Percentiles rank a stretch among this genome's conserved stretches.
Evolutionary conservation across 2,329 filamentous ascomycete species (phyloP).

Genomic region (Xylaria sp.): DNA sequence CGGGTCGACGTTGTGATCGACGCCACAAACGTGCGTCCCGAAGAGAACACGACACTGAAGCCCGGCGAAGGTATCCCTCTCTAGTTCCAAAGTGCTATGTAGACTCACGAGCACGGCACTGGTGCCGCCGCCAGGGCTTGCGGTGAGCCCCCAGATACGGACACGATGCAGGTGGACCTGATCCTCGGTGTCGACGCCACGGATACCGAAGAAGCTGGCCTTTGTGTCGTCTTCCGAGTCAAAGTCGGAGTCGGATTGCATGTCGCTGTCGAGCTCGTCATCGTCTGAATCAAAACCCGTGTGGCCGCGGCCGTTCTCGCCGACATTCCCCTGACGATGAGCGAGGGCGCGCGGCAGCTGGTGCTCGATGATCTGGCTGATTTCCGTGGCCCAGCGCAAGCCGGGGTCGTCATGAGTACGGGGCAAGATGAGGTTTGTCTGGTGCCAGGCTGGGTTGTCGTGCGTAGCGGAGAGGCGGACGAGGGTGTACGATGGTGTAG

Average conservation of each 20-base stretch:
- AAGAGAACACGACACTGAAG: constrained; percentile 48
- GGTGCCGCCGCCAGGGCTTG: constrained; percentile 58
- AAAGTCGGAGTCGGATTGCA: constrained; percentile 26
- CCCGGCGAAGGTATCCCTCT: constrained; percentile 48
- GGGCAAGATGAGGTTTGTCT: constrained; percentile 52
- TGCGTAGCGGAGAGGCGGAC: constrained; percentile 59
- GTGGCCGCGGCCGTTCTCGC: constrained; percentile 40
- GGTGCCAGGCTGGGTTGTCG: constrained; percentile 58
- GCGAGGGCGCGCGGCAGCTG: constrained; percentile 53
- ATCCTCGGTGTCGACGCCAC: constrained; percentile 42
- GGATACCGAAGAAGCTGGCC: constrained; percentile 29
- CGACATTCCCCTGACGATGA: constrained; percentile 43
- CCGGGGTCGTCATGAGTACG: constrained; percentile 15
- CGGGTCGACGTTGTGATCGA: not conserved
- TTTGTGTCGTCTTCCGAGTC: constrained; percentile 38
- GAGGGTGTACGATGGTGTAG: constrained; percentile 56
- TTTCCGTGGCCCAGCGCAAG: constrained; percentile 55
- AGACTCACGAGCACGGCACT: constrained; percentile 57
- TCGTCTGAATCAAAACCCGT: constrained; percentile 37
- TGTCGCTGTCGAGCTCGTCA: constrained; percentile 43
- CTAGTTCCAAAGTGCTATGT: constrained; percentile 55
- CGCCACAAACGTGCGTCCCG: constrained; percentile 30
- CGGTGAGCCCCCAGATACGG: constrained; percentile 59
- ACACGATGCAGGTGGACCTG: constrained; percentile 57
- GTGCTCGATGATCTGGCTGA: constrained; percentile 51